Base-by-base conservation (phyloP, 2,329 filamentous ascomycete species). In the Botryotinia convoluta region DNA sequence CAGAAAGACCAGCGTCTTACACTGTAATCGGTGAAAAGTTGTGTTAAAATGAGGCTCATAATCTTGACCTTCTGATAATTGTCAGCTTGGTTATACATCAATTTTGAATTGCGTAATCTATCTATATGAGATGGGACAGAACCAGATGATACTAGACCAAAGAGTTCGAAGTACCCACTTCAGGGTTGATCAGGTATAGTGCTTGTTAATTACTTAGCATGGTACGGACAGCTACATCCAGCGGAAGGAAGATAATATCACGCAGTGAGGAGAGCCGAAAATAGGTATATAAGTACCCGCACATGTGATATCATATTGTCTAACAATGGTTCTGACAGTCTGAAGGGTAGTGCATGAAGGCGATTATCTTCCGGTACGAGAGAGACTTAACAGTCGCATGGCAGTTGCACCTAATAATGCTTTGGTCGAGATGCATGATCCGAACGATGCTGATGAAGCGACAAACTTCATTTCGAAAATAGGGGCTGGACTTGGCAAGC, bases 41-140 rank as follows among this genome's bases (percentile, higher is more conserved):
- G 63, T 72, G 39, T 48, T 45, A 51, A 60, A n/a, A 59, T 72
- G 51, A 72, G 51, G 63, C 71, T 72, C 62, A 48, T 37, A 68
- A 37, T 60, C 29, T 60, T 68, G 71, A 60, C 44, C 71, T 72
- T 29, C 71, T 68, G 62, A 72, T 48, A 68, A 69, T 48, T 42
- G 62, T 18, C 39, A 69, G 63, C 37, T 59, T 45, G 32, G 71
- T 72, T 16, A 29, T 60, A 72, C 62, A 16, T 68, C 20, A 51
- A 72, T 22, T 9, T 60, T 10, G 14, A 20, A 72, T 69, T 72
- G 63, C 71, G 39, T 37, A 69, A 72, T 69, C 22, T 44, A 44
- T 26, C 29, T 14, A 48, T 39, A 35, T 48, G 5, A 69, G 37
- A 60, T 48, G 62, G 29, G 37, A 60, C 48, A 35, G 63, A 29